A percentile compares a stretch with the other conserved stretches of the same genome.
Conservation (phyloP, 2,329 filamentous ascomycete species). For the Colletotrichum melonis region DNA sequence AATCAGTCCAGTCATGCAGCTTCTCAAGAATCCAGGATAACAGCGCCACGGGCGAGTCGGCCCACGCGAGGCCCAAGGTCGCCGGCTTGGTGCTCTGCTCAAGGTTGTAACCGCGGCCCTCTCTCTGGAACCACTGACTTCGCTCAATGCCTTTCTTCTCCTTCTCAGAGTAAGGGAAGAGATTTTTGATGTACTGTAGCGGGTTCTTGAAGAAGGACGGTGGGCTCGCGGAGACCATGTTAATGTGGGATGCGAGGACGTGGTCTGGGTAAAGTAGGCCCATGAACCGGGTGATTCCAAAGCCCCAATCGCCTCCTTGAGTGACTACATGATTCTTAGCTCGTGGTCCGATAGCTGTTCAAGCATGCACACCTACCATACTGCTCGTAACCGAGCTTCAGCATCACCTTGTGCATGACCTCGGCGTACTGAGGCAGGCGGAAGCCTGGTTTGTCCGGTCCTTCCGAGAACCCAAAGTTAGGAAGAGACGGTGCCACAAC, state of each 20-base stretch:
- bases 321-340: conserved; percentile 49
- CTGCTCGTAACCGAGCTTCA: conserved; percentile 71
- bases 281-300: conserved; percentile 71
- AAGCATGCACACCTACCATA: conserved; percentile 54
- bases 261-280: conserved; percentile 67
- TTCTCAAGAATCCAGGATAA: conserved; percentile 88
- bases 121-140: conserved; percentile 64
- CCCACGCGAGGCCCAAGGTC: conserved; percentile 76
- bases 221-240: conserved; percentile 59
- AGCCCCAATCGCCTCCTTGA: conserved; percentile 80
- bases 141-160: conserved; percentile 66
- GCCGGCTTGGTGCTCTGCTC: conserved; percentile 77
- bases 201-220: conserved; percentile 66
- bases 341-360: conserved; percentile 1
- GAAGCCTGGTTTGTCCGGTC: conserved; percentile 45
- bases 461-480: conserved; percentile 63
- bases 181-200: conserved; percentile 65
- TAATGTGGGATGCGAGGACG: conserved; percentile 71
- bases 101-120: conserved; percentile 69
- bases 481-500: conserved; percentile 69
- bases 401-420: conserved; percentile 75
- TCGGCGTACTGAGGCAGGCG: conserved; percentile 56
- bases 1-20: conserved; percentile 80
- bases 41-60: conserved; percentile 76
- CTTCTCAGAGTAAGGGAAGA: conserved; percentile 62